phyloP scores from a whole-genome alignment of 108 stramenopile genomes.

The Schizochytrium sp. region DNA sequence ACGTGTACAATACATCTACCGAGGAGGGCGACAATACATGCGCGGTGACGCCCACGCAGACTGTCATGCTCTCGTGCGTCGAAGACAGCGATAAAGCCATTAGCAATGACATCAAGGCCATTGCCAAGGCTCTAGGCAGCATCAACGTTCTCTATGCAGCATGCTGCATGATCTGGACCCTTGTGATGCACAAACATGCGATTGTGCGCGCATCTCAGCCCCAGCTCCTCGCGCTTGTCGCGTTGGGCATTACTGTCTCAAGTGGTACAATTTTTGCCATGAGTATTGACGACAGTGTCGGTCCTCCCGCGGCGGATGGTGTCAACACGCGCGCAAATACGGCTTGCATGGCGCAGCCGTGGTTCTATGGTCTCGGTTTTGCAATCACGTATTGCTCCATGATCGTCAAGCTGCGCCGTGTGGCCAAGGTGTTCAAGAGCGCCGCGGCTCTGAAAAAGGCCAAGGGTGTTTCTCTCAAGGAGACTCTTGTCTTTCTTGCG shows the following conservation, averaged over 20 bases:
- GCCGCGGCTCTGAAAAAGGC: background rate
- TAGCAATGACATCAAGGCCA: background rate
- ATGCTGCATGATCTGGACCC: background rate
- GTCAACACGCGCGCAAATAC: background rate
- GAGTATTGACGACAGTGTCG: background rate
- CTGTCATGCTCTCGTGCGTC: background rate
- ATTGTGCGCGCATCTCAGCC: background rate
- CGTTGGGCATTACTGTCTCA: background rate
- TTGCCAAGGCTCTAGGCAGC: background rate
- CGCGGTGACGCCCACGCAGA: background rate
- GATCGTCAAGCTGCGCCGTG: constrained; percentile 12
- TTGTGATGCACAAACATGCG: background rate
- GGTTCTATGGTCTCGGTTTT: background rate
- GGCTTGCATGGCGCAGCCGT: constrained; percentile 7
- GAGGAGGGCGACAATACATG: background rate
- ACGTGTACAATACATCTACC: background rate
- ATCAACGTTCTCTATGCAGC: background rate
- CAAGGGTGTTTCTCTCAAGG: background rate
- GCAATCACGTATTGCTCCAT: background rate
- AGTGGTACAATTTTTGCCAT: background rate
- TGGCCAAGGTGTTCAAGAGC: background rate
- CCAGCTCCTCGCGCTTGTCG: background rate
- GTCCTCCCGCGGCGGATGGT: background rate
- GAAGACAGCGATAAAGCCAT: background rate
- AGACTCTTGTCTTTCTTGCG: background rate